Conservation (phyloP, 768 basidiomycete species). For the Porphyrellus cyaneotinctus region DNA sequence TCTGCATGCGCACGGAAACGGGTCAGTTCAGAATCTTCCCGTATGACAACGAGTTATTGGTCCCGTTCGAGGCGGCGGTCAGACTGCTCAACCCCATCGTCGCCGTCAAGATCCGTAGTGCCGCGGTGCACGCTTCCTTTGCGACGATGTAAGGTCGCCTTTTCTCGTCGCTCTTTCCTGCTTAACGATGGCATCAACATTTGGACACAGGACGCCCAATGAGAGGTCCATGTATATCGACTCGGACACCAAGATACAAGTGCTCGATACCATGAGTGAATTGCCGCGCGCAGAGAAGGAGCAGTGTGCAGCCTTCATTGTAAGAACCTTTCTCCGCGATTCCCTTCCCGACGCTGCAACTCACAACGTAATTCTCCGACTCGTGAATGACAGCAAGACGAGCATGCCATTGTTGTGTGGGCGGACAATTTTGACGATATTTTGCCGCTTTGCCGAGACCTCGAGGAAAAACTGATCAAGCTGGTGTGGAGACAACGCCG, state of each 20-base stretch:
- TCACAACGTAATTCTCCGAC: background rate
- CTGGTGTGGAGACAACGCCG: constrained; percentile 65
- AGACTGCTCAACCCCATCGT: constrained; percentile 74
- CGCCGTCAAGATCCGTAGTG: constrained; percentile 74
- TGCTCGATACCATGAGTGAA: constrained; percentile 64
- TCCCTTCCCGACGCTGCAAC: background rate
- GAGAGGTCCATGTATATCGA: constrained; percentile 65
- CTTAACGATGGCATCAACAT: background rate
- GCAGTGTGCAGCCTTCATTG: constrained; percentile 86
- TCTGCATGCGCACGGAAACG: constrained; percentile 65
- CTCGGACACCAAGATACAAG: constrained; percentile 79
- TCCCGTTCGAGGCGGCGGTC: constrained; percentile 76
- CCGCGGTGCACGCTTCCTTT: constrained; percentile 78
- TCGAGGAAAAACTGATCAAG: constrained; percentile 76
- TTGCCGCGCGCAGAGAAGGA: constrained; percentile 83
- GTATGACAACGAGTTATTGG: constrained; percentile 70
- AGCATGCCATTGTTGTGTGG: constrained; percentile 79
- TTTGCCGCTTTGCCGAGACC: constrained; percentile 63
- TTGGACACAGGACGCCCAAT: constrained; percentile 43
- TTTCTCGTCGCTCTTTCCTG: background rate
- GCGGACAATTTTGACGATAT: constrained; percentile 77
- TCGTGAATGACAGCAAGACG: constrained; percentile 57
- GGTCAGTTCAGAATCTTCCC: constrained; percentile 78
- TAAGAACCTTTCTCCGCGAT: constrained; percentile 34
- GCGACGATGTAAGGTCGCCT: constrained; percentile 51